A percentile compares a stretch with the other conserved stretches of the same genome.
phyloP scores from a whole-genome alignment of 2,329 filamentous ascomycete species.

The Talaromyces rugulosus region DNA sequence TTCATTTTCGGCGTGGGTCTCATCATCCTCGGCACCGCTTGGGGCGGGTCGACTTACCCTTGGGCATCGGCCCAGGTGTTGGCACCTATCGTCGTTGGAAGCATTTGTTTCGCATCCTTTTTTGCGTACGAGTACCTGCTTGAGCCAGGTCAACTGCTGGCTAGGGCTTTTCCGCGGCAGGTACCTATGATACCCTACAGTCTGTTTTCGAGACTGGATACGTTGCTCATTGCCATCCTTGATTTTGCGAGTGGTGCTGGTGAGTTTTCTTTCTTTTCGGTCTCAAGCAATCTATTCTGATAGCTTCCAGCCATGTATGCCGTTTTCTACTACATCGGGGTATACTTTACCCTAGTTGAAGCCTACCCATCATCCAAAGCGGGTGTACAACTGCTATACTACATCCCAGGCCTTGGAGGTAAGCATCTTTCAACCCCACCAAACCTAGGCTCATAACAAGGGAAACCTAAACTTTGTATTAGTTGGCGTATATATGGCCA shows the following conservation, averaged over 20 bases:
- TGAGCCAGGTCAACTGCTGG: conserved; percentile 45
- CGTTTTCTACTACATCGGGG: conserved; percentile 64
- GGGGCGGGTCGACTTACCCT: conserved; percentile 52
- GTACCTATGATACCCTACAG: conserved; percentile 62
- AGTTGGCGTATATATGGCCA: conserved; percentile 55
- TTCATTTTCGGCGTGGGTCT: conserved; percentile 55
- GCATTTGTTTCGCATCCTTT: conserved; percentile 39
- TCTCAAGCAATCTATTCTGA: conserved; percentile 51
- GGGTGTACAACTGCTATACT: conserved; percentile 59
- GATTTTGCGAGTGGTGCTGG: conserved; percentile 57
- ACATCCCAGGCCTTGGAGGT: conserved; percentile 60
- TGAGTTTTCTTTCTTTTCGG: conserved; percentile 44
- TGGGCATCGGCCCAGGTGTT: conserved; percentile 51
- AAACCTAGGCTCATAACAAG: neutral
- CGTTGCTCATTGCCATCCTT: conserved; percentile 58
- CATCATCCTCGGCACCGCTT: conserved; percentile 53
- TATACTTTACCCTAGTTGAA: conserved; percentile 64
- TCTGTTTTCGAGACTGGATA: conserved; percentile 55
- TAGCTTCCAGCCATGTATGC: conserved; percentile 37
- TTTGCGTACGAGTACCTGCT: conserved; percentile 54
- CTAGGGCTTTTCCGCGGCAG: conserved; percentile 50
- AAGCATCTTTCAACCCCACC: conserved; percentile 16
- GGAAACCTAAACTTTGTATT: neutral
- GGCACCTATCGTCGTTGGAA: conserved; percentile 46
- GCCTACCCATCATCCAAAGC: conserved; percentile 48